Evolutionary conservation across 139 green algal species (phyloP), one percentile per base, ranked within the genome.

Genomic region (Chlamydomonas applanata): DNA sequence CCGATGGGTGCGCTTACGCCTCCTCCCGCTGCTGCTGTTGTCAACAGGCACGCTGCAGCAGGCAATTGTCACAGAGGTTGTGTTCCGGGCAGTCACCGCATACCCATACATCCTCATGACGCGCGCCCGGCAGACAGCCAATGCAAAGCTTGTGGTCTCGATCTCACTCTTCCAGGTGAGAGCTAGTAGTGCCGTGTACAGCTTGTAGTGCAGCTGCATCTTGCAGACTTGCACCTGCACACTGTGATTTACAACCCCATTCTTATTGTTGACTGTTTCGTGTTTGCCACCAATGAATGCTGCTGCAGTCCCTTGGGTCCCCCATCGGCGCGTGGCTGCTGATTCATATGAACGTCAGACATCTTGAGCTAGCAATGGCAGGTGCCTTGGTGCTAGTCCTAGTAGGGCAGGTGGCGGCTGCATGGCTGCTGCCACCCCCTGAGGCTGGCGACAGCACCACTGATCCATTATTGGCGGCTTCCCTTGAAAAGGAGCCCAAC

Each of bases 251-350:
- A n/a, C n/a, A n/a, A n/a, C n/a, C n/a, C n/a, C 40, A 49, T 11
- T 49, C 40, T 49, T 49, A 11, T 49, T 49, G 40, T 11, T 19
- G 7, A 49, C 40, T 19, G 40, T 19, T 49, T 7, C 7, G 7
- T 19, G 40, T 11, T 11, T 49, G 40, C 40, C 11, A 49, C 40
- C 40, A 49, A 7, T 49, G 40, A 7, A n/a, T n/a, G n/a, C 34
- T 24, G 0, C 3, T 36, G 33, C 29, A 52, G 69, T 46, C 35
- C 3, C 25, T 75, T 4, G 60, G 69, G 30, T 75, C 69, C 14
- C 69, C 69, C 2, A 17, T 75, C 7, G 69, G 69, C 54, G 69
- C 69, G 56, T 59, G 46, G 59, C 46, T 60, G 4, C 53, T 75
- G 19, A 36, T 53, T 0, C 14, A 33, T 1, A 25, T 60, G 19